Percentiles rank a stretch among this genome's conserved stretches.
Conservation (phyloP, 352 stramenopile species). For the Phytophthora hybrid region DNA sequence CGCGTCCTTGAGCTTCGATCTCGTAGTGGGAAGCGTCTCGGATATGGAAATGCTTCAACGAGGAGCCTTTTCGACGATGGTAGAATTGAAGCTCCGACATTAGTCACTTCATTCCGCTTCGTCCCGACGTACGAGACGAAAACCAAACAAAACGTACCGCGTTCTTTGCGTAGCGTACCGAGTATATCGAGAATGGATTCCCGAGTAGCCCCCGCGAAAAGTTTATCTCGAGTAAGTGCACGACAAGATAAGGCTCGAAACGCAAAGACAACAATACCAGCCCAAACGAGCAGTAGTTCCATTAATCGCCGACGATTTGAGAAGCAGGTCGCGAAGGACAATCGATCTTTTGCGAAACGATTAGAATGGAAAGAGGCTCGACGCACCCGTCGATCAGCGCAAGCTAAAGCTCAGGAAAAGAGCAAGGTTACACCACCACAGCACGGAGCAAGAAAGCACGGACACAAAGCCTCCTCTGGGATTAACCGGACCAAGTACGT, state of each 20-base stretch:
- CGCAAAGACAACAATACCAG: conserved; percentile 16
- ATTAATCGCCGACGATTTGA: conserved; percentile 68
- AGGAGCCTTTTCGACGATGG: conserved; percentile 29
- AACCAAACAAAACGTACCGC: conserved; percentile 9
- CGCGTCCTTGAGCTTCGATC: conserved; percentile 46
- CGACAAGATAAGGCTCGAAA: conserved; percentile 20
- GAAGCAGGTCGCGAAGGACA: conserved; percentile 64
- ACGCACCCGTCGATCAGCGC: conserved; percentile 36
- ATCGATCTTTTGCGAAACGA: conserved; percentile 64
- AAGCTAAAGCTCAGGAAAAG: conserved; percentile 55
- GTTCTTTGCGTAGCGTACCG: conserved; percentile 7
- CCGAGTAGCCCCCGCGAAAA: conserved; percentile 16
- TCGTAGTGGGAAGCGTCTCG: conserved; percentile 46
- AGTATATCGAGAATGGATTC: conserved; percentile 14
- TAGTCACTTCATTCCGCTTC: conserved; percentile 59
- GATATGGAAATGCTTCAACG: conserved; percentile 22
- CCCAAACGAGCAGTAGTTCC: conserved; percentile 60
- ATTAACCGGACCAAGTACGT: conserved; percentile 74
- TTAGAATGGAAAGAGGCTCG: conserved; percentile 50
- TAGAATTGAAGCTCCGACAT: conserved; percentile 22
- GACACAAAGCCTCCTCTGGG: conserved; percentile 64
- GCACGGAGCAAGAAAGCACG: conserved; percentile 50
- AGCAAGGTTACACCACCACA: conserved; percentile 44
- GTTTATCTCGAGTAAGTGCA: conserved; percentile 10
- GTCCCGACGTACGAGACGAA: conserved; percentile 44